Conservation (phyloP, 2,329 filamentous ascomycete genomes). For the Beauveria sp. region DNA sequence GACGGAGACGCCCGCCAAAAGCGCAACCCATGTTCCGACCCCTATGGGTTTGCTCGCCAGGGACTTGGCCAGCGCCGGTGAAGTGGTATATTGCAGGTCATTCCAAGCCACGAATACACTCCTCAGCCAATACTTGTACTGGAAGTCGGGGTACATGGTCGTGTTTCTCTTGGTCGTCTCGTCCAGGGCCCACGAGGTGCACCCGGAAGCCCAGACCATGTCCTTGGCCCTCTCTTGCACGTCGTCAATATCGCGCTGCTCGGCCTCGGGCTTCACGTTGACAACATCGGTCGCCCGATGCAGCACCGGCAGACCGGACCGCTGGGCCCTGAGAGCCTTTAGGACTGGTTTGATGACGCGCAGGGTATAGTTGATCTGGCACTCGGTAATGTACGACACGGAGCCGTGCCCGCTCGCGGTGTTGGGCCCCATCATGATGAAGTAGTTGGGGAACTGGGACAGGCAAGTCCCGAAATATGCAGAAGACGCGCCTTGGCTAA, state of each 20-base stretch:
- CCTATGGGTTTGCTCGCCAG: background rate
- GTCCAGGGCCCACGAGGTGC: conserved; percentile 45
- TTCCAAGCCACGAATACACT: conserved; percentile 35
- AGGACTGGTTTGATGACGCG: no score
- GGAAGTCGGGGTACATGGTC: conserved; percentile 45
- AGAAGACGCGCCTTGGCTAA: no score
- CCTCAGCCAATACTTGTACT: conserved; percentile 39
- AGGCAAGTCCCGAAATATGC: no score
- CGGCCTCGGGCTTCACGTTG: conserved; percentile 23
- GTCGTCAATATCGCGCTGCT: conserved; percentile 20
- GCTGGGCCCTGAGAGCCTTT: conserved; percentile 15
- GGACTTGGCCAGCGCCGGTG: background rate
- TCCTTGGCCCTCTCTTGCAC: conserved; percentile 33
- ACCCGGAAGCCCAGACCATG: conserved; percentile 42
- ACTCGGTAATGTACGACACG: no score
- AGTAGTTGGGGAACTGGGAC: no score
- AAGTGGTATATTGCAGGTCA: conserved; percentile 20
- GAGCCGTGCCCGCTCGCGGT: no score
- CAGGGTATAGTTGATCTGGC: no score
- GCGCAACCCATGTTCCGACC: background rate
- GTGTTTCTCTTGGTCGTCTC: conserved; percentile 38
- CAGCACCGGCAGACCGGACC: conserved; percentile 3
- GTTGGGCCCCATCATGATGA: no score
- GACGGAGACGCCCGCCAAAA: background rate
- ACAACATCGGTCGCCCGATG: conserved; percentile 19